Evolutionary conservation across 306 rosid species (phyloP).

Genomic region (Senna tora): DNA sequence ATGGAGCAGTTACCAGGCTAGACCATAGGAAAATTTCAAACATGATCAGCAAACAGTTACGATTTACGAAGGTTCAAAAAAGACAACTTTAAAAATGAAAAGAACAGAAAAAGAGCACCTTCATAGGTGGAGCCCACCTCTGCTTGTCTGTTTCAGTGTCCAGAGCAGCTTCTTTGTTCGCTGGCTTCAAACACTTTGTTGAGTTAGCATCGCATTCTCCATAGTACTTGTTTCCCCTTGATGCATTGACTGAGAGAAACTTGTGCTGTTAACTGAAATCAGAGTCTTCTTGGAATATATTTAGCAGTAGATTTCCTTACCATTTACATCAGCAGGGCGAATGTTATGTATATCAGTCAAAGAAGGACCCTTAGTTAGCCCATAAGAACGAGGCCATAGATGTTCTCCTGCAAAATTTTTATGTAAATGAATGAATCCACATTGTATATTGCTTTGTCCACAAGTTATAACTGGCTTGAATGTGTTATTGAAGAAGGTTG

Average conservation of each 20-base stretch:
- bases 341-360: constrained; percentile 76
- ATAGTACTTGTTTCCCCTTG: constrained; percentile 77
- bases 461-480: not conserved
- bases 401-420: constrained; percentile 59
- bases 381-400: constrained; percentile 86
- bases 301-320: constrained; percentile 44
- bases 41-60: constrained; percentile 3
- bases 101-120: constrained; percentile 40
- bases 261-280: constrained; percentile 34
- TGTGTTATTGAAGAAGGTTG: not conserved
- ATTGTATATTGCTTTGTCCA: not conserved
- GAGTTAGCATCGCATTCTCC: constrained; percentile 61
- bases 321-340: constrained; percentile 73
- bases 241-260: constrained; percentile 63
- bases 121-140: constrained; percentile 73
- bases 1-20: not conserved
- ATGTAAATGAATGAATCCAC: constrained; percentile 19
- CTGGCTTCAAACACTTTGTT: constrained; percentile 67
- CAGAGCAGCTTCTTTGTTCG: constrained; percentile 70
- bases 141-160: constrained; percentile 78
- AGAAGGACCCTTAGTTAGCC: constrained; percentile 57
- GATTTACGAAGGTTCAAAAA: constrained; percentile 10
- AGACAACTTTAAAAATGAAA: not conserved
- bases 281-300: constrained; percentile 16
- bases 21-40: constrained; percentile 12